These are phyloP conservation scores for Kockovaella imperatae DNA, from an alignment of 768 basidiomycete genomes.

Conservation along the genomic window DNA sequence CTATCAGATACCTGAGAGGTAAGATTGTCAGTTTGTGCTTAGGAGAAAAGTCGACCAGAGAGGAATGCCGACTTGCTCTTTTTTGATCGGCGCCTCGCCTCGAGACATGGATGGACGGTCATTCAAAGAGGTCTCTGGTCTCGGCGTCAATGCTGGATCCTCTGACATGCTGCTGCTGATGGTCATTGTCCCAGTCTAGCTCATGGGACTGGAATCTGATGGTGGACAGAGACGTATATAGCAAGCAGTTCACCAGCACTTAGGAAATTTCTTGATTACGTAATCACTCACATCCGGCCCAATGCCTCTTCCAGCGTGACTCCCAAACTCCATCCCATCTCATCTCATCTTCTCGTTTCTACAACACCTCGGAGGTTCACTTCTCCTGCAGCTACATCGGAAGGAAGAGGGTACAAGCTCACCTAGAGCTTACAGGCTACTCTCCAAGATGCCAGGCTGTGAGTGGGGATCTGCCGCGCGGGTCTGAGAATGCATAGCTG, in stretches of 20 bases:
- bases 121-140: constrained; percentile 22
- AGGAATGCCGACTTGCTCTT: constrained; percentile 17
- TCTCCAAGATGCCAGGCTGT: constrained; percentile 28
- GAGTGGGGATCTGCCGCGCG: constrained; percentile 3
- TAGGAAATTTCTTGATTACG: no score
- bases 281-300: neutral
- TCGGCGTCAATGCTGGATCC: constrained; percentile 13
- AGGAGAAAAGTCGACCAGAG: neutral
- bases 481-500: neutral
- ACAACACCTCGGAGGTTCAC: no score
- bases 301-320: neutral
- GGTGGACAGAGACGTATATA: neutral
- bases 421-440: no score
- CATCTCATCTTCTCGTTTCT: no score
- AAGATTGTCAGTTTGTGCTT: neutral
- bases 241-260: neutral
- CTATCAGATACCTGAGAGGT: constrained; percentile 15
- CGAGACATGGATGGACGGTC: constrained; percentile 9
- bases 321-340: constrained; percentile 3
- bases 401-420: no score
- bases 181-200: neutral
- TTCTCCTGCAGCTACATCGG: no score
- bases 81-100: constrained; percentile 39
- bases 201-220: no score
- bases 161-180: constrained; percentile 14